phyloP scores from a whole-genome alignment of 495 filamentous ascomycete genomes.

The Penicillium argentinense region DNA sequence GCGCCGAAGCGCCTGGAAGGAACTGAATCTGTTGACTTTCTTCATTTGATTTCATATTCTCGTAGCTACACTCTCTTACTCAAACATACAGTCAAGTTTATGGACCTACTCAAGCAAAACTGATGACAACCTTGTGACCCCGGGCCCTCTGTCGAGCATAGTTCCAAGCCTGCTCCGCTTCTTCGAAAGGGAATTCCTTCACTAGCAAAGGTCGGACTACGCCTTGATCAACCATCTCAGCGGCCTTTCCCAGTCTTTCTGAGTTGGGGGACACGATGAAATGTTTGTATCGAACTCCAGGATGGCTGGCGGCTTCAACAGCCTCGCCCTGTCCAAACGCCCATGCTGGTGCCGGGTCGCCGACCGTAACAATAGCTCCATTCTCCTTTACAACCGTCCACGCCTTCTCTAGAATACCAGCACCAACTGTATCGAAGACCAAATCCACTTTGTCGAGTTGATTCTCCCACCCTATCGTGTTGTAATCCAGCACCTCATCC shows the following conservation, averaged over 20 bases:
- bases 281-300: constrained; percentile 6
- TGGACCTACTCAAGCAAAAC: neutral
- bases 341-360: constrained; percentile 8
- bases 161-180: neutral
- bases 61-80: neutral
- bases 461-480: neutral
- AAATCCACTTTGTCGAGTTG: constrained; percentile 4
- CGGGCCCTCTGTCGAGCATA: constrained; percentile 3
- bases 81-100: neutral
- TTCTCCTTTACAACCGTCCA: constrained; percentile 17
- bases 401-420: constrained; percentile 7
- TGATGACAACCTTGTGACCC: constrained; percentile 3
- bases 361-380: constrained; percentile 9
- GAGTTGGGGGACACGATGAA: constrained; percentile 6
- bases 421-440: constrained; percentile 24
- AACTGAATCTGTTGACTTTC: too few species aligned
- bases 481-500: constrained; percentile 4
- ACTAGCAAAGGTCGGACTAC: neutral
- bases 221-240: constrained; percentile 3
- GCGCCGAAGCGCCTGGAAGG: too few species aligned
- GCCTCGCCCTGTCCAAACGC: constrained; percentile 5
- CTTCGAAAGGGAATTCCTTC: constrained; percentile 1
- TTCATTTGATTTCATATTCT: too few species aligned
- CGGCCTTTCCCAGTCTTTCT: neutral
- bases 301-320: neutral